phyloP scores from a whole-genome alignment of 345 rosid genomes.

The Salix caprea region DNA sequence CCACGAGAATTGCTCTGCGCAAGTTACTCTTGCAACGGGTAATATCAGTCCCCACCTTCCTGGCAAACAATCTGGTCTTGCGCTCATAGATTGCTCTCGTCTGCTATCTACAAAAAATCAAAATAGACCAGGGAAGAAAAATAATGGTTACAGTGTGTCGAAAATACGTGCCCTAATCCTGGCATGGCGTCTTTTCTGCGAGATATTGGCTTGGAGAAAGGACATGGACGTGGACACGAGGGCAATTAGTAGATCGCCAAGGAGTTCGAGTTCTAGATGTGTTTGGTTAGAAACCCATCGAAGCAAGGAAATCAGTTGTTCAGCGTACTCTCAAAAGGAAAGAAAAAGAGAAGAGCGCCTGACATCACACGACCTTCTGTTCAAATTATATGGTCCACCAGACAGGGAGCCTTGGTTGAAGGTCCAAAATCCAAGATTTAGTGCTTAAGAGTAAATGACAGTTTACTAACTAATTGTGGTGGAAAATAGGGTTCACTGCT shows the following conservation, averaged over 20 bases:
- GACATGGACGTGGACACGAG: slow-evolving; percentile 6
- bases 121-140: not conserved
- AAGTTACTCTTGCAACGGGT: slow-evolving; percentile 15
- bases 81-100: not conserved
- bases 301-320: slow-evolving; percentile 48
- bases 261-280: slow-evolving; percentile 23
- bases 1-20: slow-evolving; percentile 10
- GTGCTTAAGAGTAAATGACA: slow-evolving; percentile 1
- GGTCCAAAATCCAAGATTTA: slow-evolving; percentile 1
- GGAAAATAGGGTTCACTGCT: not conserved
- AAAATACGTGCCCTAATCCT: not conserved
- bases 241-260: slow-evolving; percentile 9
- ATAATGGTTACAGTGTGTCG: not conserved
- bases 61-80: not conserved
- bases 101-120: not conserved
- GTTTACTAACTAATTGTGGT: slow-evolving; percentile 23
- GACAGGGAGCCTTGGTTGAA: slow-evolving; percentile 40
- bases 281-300: slow-evolving; percentile 41
- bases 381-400: slow-evolving; percentile 32
- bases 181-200: not conserved
- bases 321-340: slow-evolving; percentile 34
- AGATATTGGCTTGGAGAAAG: slow-evolving; percentile 11
- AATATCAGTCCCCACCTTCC: slow-evolving; percentile 6
- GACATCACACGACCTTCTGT: slow-evolving; percentile 22
- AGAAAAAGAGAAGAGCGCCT: not conserved